Evolutionary conservation across 306 rosid genomes (phyloP).

Genomic region (Malus fusca): DNA sequence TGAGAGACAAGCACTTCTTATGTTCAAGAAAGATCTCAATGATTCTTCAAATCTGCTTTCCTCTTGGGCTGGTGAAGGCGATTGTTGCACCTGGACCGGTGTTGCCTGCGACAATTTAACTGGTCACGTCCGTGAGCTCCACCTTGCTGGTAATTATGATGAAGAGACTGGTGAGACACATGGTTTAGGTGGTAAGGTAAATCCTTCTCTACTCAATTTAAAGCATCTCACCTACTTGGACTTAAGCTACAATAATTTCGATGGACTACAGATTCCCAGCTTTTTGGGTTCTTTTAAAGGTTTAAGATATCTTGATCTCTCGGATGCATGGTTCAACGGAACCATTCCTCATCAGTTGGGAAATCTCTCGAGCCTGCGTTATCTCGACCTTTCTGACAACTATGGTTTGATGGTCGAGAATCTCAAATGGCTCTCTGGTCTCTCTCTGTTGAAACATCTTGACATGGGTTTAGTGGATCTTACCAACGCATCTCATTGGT

Average conservation of each 20-base stretch:
- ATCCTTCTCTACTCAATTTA: no score
- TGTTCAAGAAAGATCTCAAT: neutral
- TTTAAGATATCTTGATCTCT: neutral
- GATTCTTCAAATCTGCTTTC: rapidly evolving
- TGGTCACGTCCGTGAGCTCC: neutral
- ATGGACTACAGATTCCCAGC: neutral
- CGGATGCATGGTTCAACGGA: neutral
- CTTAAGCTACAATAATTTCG: rapidly evolving
- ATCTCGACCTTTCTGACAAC: rapidly evolving
- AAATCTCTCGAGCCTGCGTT: neutral
- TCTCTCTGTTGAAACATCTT: no score
- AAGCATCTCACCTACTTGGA: no score
- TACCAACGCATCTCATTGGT: no score
- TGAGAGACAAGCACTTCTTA: no score
- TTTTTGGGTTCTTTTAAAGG: conserved; percentile 1
- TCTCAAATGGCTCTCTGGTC: neutral
- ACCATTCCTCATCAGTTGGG: conserved; percentile 8
- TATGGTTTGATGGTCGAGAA: neutral
- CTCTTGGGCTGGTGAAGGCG: neutral
- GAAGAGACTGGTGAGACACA: rapidly evolving
- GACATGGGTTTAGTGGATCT: rapidly evolving
- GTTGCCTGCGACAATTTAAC: neutral
- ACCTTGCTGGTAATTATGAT: neutral
- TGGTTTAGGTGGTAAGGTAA: rapidly evolving
- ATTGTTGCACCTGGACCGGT: neutral